phyloP scores from a whole-genome alignment of 192 early-diverging fungal genomes.

The Diversispora eburnea region DNA sequence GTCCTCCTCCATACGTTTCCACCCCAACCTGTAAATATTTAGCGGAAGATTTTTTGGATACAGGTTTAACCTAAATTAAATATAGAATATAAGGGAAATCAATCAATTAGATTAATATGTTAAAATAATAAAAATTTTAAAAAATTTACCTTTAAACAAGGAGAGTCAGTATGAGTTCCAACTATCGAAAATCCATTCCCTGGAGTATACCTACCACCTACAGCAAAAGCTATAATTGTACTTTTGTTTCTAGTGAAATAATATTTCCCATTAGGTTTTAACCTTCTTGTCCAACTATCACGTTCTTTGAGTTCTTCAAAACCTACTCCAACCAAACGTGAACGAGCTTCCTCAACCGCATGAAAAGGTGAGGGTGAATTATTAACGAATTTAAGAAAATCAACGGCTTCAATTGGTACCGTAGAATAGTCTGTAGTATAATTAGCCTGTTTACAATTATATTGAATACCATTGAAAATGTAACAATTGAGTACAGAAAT shows the following conservation, averaged over 20 bases:
- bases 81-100: not conserved
- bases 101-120: not conserved
- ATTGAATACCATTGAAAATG: too few species aligned
- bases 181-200: conserved; percentile 88
- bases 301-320: conserved; percentile 89
- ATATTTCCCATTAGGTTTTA: conserved; percentile 84
- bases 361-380: conserved; percentile 95
- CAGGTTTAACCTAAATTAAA: conserved; percentile 45
- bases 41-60: conserved; percentile 82
- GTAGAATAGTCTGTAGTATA: too few species aligned
- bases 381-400: conserved; percentile 88
- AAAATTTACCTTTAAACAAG: conserved; percentile 89
- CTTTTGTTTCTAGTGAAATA: conserved; percentile 94
- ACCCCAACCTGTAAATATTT: conserved; percentile 92
- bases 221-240: conserved; percentile 86
- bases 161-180: conserved; percentile 96
- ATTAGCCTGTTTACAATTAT: too few species aligned
- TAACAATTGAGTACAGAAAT: too few species aligned
- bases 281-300: conserved; percentile 69
- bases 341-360: conserved; percentile 76
- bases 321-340: conserved; percentile 68
- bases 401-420: conserved; percentile 36
- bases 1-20: conserved; percentile 93
- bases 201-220: conserved; percentile 81
- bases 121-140: not conserved